Evolutionary conservation across 1,284 basidiomycete genomes (phyloP).

Genomic region (Sanguinoderma infundibulare): DNA sequence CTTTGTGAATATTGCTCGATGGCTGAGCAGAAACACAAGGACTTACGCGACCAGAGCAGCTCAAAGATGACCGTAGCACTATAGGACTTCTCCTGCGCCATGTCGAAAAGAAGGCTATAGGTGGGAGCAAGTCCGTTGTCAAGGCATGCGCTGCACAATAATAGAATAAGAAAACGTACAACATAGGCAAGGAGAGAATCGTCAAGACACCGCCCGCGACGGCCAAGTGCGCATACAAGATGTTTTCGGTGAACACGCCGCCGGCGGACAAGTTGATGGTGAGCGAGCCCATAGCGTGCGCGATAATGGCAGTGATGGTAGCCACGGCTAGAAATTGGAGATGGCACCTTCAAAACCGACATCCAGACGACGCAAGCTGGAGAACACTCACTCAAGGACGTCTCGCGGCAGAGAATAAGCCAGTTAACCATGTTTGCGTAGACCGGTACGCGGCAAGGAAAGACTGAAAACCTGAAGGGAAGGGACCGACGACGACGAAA

Average conservation of each 20-base stretch:
- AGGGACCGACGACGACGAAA: conserved; percentile 14
- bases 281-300: conserved; percentile 12
- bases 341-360: neutral
- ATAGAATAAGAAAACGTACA: conserved; percentile 4
- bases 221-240: conserved; percentile 1
- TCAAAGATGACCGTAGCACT: conserved; percentile 9
- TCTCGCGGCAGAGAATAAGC: conserved; percentile 11
- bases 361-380: neutral
- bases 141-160: neutral
- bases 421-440: conserved; percentile 18
- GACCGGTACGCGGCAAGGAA: conserved; percentile 15
- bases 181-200: conserved; percentile 9
- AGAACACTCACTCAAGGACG: conserved; percentile 6
- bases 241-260: neutral
- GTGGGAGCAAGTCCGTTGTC: neutral
- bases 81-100: conserved; percentile 12
- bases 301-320: conserved; percentile 14
- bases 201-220: conserved; percentile 8
- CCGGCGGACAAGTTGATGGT: conserved; percentile 3
- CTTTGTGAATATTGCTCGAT: no score
- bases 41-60: conserved; percentile 9
- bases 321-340: conserved; percentile 1
- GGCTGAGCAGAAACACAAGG: neutral
- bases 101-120: conserved; percentile 11
- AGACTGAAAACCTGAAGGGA: neutral